Percentiles rank a stretch among this genome's conserved stretches.
These are phyloP conservation scores for Didymella sp. DNA, from an alignment of 2,329 filamentous ascomycete species.

Conservation along the genomic window DNA sequence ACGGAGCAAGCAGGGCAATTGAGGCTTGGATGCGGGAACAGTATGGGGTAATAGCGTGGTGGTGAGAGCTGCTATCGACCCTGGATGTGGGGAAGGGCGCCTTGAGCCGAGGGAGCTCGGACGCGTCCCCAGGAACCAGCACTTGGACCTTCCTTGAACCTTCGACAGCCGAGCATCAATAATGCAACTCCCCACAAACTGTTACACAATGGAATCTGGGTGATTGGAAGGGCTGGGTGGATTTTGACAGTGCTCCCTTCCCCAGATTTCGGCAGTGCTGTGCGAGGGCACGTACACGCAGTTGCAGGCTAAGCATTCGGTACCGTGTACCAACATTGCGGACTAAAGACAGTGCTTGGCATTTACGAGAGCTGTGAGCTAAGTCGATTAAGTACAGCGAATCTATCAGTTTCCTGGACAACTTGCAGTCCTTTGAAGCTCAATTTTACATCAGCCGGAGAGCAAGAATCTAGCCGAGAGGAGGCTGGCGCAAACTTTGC, in stretches of 20 bases:
- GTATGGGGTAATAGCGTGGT: slow-evolving; percentile 18
- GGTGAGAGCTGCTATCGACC: slow-evolving; percentile 13
- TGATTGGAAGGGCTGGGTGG: slow-evolving; percentile 13
- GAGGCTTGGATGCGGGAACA: slow-evolving; percentile 6
- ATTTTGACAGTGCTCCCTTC: slow-evolving; percentile 14
- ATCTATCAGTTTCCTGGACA: neutral
- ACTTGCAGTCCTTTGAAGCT: slow-evolving; percentile 19
- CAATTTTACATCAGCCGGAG: slow-evolving; percentile 12
- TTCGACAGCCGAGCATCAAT: slow-evolving; percentile 18
- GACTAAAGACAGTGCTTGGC: slow-evolving; percentile 16
- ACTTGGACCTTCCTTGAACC: slow-evolving; percentile 11
- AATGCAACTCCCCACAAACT: slow-evolving; percentile 8
- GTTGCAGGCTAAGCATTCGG: slow-evolving; percentile 20
- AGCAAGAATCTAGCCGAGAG: slow-evolving; percentile 10
- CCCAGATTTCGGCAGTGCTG: slow-evolving; percentile 20
- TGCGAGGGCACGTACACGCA: slow-evolving; percentile 14
- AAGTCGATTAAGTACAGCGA: neutral
- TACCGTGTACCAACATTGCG: slow-evolving; percentile 17
- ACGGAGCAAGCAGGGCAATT: slow-evolving; percentile 10
- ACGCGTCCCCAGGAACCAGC: slow-evolving; percentile 1
- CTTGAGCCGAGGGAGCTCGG: slow-evolving; percentile 20
- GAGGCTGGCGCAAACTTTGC: slow-evolving; percentile 14
- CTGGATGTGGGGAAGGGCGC: slow-evolving; percentile 16
- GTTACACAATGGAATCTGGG: slow-evolving; percentile 21
- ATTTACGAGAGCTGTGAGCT: neutral